phyloP scores from a whole-genome alignment of 2,329 filamentous ascomycete genomes.

The Aspergillus puulaauensis region DNA sequence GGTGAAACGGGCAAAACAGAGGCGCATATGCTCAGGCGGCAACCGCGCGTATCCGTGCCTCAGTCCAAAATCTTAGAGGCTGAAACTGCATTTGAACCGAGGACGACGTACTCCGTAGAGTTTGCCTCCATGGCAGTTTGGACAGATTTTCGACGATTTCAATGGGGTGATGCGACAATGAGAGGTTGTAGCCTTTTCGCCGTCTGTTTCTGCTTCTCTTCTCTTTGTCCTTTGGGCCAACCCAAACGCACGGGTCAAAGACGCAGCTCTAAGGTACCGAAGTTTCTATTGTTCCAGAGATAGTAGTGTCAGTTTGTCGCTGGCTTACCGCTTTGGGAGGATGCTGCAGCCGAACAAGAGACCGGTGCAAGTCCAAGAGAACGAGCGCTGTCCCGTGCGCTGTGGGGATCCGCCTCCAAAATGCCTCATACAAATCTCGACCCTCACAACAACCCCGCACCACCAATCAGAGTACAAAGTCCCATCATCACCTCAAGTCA shows the following conservation, averaged over 20 bases:
- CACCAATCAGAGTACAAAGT: not conserved
- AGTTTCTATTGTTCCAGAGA: conserved; percentile 3
- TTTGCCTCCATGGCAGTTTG: not conserved
- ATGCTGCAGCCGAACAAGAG: conserved; percentile 6
- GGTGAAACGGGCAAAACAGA: not conserved
- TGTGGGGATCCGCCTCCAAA: conserved; percentile 12
- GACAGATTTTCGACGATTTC: not conserved
- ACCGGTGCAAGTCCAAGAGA: conserved; percentile 6
- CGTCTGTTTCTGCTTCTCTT: not conserved
- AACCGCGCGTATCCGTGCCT: conserved; percentile 13
- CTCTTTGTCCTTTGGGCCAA: not conserved
- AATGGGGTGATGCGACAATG: not conserved
- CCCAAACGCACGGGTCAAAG: not conserved
- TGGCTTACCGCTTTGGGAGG: conserved; percentile 8
- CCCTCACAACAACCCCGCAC: not conserved
- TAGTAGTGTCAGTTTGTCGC: not conserved
- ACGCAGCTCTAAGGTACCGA: conserved; percentile 3
- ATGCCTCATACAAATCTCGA: conserved; percentile 23
- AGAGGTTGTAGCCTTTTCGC: not conserved
- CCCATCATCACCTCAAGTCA: conserved; percentile 1
- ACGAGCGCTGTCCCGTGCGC: conserved; percentile 9
- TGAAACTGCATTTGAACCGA: not conserved
- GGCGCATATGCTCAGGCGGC: conserved; percentile 13
- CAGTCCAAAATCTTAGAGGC: not conserved
- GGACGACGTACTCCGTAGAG: not conserved